Evolutionary conservation across 371 early-diverging fungal genomes (phyloP), one percentile per base, ranked within the genome.

Genomic region (Thermomucor indicae-seudaticae): DNA sequence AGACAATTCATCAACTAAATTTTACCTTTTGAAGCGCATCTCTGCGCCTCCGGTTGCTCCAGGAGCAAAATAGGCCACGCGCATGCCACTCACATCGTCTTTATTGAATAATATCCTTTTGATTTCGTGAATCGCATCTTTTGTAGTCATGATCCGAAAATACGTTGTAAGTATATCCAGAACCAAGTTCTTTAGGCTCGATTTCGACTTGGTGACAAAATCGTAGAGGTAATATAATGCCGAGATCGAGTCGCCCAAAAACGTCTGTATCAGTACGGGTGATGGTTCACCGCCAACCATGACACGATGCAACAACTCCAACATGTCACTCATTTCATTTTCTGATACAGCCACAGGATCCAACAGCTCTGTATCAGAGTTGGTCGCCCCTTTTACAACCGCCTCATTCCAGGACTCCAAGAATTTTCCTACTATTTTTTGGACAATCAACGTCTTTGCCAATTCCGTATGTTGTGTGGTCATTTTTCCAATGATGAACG

Each of bases 271-370:
- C 29, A 84, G 65, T n/a, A 55, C 56, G 12, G 79, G 78, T 0
- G 81, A 78, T 0, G 86, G 86, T 47, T 86, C 86, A 25, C 80
- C 84, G 2, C 84, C 81, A 8, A 83, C 72, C 51, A 86, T 65
- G 22, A 84, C 60, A 16, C 59, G 60, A 53, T 85, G 77, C 25
- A 84, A 35, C 14, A 70, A 69, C 3, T 67, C 38, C 28, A 85
- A 57, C 3, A 77, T 46, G 8, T 49, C 43, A 34, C 67, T 45
- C 10, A 83, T 40, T 5, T 69, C 65, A 14, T 68, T 61, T 38
- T 79, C 80, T 2, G 78, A 50, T 1, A 81, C 49, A 1, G 61
- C 61, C 30, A 67, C 35, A 0, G 48, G 55, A 41, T 51, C 32
- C 3, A n/a, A 24, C 6, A 24, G 43, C 14, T 30, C 6, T 12